Conservation (phyloP, 805 yeast genomes). For the Ogataea naganishii region DNA sequence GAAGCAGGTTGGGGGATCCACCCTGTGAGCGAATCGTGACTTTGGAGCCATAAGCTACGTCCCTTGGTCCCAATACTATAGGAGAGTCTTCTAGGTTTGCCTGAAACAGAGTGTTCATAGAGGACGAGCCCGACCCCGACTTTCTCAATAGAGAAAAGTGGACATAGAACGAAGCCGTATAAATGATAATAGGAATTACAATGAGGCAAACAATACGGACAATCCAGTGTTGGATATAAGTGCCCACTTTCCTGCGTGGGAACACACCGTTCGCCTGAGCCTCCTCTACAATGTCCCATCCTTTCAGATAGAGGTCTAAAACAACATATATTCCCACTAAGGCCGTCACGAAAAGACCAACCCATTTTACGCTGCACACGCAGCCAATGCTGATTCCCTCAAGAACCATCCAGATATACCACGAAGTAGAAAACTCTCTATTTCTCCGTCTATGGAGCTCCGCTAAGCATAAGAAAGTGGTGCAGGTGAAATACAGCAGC, state of each 20-base stretch:
- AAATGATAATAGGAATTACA: conserved; percentile 61
- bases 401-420: conserved; percentile 46
- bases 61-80: conserved; percentile 59
- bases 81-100: conserved; percentile 64
- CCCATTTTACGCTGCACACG: conserved; percentile 83
- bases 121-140: conserved; percentile 70
- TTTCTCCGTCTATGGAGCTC: conserved; percentile 41
- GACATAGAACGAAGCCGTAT: conserved; percentile 63
- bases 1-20: conserved; percentile 66
- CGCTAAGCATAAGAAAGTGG: conserved; percentile 55
- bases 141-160: conserved; percentile 71
- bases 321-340: conserved; percentile 52
- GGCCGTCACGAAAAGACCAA: conserved; percentile 61
- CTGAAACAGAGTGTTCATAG: conserved; percentile 74
- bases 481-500: conserved; percentile 65
- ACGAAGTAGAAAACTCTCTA: conserved; percentile 28
- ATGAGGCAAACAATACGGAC: conserved; percentile 60
- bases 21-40: conserved; percentile 66
- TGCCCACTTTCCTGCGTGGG: conserved; percentile 3
- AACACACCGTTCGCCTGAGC: no score
- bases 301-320: conserved; percentile 40
- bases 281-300: no score
- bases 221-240: conserved; percentile 59
- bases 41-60: conserved; percentile 45
- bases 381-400: conserved; percentile 71